Conservation (phyloP, 78 protist genomes). For the Dictyostelium purpureum region DNA sequence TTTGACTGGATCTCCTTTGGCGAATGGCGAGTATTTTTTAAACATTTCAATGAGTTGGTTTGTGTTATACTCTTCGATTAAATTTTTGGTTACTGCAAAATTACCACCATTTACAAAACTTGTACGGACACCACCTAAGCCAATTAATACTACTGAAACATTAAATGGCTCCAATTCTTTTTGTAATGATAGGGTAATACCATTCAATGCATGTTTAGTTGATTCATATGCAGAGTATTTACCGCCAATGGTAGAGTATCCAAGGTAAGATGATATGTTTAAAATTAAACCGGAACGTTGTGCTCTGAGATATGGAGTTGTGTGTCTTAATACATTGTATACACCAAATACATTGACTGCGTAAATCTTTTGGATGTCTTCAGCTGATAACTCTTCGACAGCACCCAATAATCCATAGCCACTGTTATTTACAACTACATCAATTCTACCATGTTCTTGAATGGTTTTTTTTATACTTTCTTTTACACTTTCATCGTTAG, state of each 20-base stretch:
- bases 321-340: conserved; percentile 10
- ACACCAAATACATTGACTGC: conserved; percentile 57
- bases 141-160: not conserved
- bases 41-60: not conserved
- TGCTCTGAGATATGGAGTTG: not conserved
- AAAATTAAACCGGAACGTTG: not conserved
- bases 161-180: not conserved
- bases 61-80: not conserved
- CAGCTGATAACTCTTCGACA: not conserved
- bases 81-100: not conserved
- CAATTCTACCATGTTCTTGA: conserved; percentile 1
- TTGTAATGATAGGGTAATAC: not conserved
- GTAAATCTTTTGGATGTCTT: conserved; percentile 3
- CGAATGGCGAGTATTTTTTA: not conserved
- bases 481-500: not conserved
- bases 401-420: conserved; percentile 8
- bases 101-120: not conserved
- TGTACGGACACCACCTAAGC: conserved; percentile 1
- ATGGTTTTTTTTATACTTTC: not conserved
- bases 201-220: conserved; percentile 12
- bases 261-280: conserved; percentile 9
- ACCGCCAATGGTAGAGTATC: not conserved
- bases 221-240: not conserved
- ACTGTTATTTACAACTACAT: not conserved
- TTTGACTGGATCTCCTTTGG: not conserved